These are phyloP conservation scores for Paramecium sexaurelia DNA, from an alignment of 73 alveolate species.

Conservation along the genomic window DNA sequence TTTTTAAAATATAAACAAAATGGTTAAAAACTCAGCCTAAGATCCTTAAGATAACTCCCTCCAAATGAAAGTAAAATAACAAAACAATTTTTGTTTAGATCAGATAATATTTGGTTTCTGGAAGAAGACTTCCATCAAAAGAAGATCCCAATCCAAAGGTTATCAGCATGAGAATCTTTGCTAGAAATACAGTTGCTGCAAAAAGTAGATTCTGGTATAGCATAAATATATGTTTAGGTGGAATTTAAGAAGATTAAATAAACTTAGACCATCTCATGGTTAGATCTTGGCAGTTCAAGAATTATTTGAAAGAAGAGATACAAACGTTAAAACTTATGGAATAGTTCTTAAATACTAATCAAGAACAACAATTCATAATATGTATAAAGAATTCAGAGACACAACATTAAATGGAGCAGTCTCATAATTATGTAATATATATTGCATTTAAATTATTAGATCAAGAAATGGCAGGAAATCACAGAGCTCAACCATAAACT, in stretches of 20 bases:
- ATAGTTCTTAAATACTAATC: slow-evolving; percentile 89
- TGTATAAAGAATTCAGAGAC: slow-evolving; percentile 95
- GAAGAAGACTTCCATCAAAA: slow-evolving; percentile 86
- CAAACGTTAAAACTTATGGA: slow-evolving; percentile 89
- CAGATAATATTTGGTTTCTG: slow-evolving; percentile 86
- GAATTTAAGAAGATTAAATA: slow-evolving; percentile 87
- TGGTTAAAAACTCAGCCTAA: slow-evolving; percentile 54
- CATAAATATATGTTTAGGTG: background rate
- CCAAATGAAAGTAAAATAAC: slow-evolving; percentile 23
- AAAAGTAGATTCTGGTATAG: slow-evolving; percentile 92
- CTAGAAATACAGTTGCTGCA: slow-evolving; percentile 86
- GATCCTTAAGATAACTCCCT: slow-evolving; percentile 42
- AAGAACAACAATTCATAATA: slow-evolving; percentile 91
- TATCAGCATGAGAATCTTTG: slow-evolving; percentile 91
- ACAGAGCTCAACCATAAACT: slow-evolving; percentile 90
- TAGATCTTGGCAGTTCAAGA: slow-evolving; percentile 86
- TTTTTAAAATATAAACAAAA: slow-evolving; percentile 26
- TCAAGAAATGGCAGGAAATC: slow-evolving; percentile 94
- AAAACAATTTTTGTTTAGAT: slow-evolving; percentile 57
- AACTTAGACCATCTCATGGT: slow-evolving; percentile 86
- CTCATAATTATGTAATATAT: slow-evolving; percentile 79
- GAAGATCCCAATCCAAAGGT: slow-evolving; percentile 83
- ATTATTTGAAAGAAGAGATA: slow-evolving; percentile 80
- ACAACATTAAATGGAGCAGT: slow-evolving; percentile 89
- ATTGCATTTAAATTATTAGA: slow-evolving; percentile 17